Evolutionary conservation across 805 yeast genomes (phyloP), one percentile per base, ranked within the genome.

Genomic region (Cyberlindnera bimundalis): DNA sequence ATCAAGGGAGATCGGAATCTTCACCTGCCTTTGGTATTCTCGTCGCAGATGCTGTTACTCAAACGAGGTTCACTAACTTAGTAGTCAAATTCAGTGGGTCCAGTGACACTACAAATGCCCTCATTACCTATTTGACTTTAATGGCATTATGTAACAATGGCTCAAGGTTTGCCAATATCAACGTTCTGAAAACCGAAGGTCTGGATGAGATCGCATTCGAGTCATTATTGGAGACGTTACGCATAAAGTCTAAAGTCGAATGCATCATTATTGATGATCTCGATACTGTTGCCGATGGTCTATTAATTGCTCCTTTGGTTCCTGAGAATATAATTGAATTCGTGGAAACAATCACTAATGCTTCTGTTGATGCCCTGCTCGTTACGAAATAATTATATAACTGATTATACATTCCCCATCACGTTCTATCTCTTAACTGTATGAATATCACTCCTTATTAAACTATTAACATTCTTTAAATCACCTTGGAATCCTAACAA

Each of bases 231-330:
- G 32, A 24, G 12, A 25, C 24, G 16, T n/a, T 40, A 8, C 8
- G n/a, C 2, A 17, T 27, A 13, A 30, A 19, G 26, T 9, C 34
- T 5, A 39, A 42, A 18, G 39, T 27, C 13, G 43, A 39, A 16
- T 30, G 28, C 19, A 19, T 13, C 13, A 24, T 37, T 13, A 16
- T 40, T 10, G 9, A 40, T 5, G 19, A 11, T 15, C 5, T 33
- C 6, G 39, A 35, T 2, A 24, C 19, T 11, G 12, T 39, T 17
- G 40, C 15, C 21, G 40, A 35, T 12, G 46, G 49, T 1, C 23
- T 46, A 23, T 25, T 46, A 21, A 35, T 46, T 17, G 39, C 43
- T 12, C 44, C 47, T 17, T 33, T 43, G 21, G 36, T 23, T 17
- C 32, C 44, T 4, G 34, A 37, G 7, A 15, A 24, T 3, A 15